These are phyloP conservation scores for Zizania latifolia DNA, from an alignment of 176 grass and related monocot species.

Conservation along the genomic window DNA sequence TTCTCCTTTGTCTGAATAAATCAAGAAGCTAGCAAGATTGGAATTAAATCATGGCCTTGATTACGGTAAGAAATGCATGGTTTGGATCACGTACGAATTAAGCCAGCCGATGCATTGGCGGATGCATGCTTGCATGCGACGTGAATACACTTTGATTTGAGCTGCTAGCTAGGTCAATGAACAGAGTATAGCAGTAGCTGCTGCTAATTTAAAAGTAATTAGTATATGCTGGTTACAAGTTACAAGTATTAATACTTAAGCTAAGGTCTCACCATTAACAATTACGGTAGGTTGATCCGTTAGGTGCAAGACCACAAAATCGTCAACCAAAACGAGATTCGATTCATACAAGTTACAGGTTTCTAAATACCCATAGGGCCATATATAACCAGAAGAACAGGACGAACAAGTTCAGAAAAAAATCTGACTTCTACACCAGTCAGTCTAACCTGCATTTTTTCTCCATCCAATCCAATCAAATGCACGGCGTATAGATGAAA, in stretches of 20 bases:
- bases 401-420: too few species aligned
- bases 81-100: background rate
- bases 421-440: too few species aligned
- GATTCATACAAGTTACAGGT: constrained; percentile 22
- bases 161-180: background rate
- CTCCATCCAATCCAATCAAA: too few species aligned
- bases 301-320: constrained; percentile 4
- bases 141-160: background rate
- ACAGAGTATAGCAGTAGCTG: background rate
- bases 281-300: constrained; percentile 4
- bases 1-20: too few species aligned
- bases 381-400: too few species aligned
- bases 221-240: background rate
- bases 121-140: background rate
- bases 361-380: background rate
- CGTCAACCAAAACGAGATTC: constrained; percentile 24
- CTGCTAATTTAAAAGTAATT: background rate
- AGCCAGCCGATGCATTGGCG: background rate
- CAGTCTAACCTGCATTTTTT: too few species aligned
- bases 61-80: background rate
- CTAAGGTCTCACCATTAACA: background rate
- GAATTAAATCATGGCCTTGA: background rate
- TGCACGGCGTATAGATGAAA: background rate
- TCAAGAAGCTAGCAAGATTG: too few species aligned
- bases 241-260: background rate